Evolutionary conservation across 352 stramenopile genomes (phyloP).

Genomic region (Phytophthora sp.): DNA sequence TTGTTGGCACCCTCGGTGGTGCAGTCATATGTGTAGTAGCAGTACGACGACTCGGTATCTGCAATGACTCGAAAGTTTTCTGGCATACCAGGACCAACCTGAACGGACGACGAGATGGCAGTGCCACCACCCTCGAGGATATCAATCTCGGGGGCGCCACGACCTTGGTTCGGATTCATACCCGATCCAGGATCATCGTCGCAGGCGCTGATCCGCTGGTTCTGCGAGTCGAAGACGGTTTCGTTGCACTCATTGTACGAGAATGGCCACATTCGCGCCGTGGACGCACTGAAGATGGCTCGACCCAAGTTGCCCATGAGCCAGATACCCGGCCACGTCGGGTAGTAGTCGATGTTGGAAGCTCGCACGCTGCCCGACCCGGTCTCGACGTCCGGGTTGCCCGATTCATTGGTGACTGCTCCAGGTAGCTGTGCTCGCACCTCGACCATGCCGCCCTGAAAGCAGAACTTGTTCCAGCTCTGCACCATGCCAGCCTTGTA

Average conservation of each 20-base stretch:
- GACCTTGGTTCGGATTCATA: conserved; percentile 87
- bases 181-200: conserved; percentile 91
- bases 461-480: conserved; percentile 95
- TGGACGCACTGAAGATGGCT: conserved; percentile 95
- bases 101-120: conserved; percentile 90
- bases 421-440: conserved; percentile 88
- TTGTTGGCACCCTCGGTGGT: conserved; percentile 52
- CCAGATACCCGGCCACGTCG: conserved; percentile 96
- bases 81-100: conserved; percentile 83
- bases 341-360: conserved; percentile 46
- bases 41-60: conserved; percentile 27
- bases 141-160: conserved; percentile 96
- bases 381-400: conserved; percentile 57
- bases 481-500: conserved; percentile 85
- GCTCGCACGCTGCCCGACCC: conserved; percentile 19
- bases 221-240: conserved; percentile 58
- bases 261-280: conserved; percentile 96
- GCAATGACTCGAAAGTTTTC: conserved; percentile 48
- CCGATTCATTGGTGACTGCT: conserved; percentile 49
- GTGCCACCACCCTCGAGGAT: conserved; percentile 90
- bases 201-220: conserved; percentile 89
- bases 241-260: conserved; percentile 94
- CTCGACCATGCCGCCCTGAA: conserved; percentile 91
- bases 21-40: conserved; percentile 51
- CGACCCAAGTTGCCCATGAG: conserved; percentile 96